Evolutionary conservation across 2,329 filamentous ascomycete genomes (phyloP), one percentile per base, ranked within the genome.

Genomic region (Phaeomoniella chlamydospora): DNA sequence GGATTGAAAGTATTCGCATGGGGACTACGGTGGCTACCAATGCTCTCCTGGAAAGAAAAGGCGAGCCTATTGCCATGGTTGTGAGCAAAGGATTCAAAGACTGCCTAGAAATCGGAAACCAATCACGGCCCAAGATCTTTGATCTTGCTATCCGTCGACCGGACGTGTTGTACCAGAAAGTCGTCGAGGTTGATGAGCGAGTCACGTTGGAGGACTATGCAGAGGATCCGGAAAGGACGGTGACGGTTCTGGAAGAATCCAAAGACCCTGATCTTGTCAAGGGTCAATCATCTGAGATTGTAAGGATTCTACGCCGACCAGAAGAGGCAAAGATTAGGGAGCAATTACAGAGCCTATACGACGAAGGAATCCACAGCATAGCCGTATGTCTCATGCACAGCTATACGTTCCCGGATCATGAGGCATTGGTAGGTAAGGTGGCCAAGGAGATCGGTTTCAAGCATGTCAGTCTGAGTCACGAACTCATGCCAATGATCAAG

Each of bases 21-120:
- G 87, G 87, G 31, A 94, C 87, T 1, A 94, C 87, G 0, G 86
- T 94, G 10, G 87, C 87, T 6, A 94, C 87, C 1, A 94, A 94
- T 55, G 87, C 87, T 0, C 60, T 94, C 38, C 67, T 94, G 2
- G 87, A 94, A 57, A 68, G 87, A 39, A 94, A 94, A 57, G 87
- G 87, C 33, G 86, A 93, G 60, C 76, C 74, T 46, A 88, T 90
- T 51, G 86, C 83, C 11, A 70, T 94, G 57, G 74, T 94, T 1
- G 83, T 92, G 9, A 94, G 84, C 1, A 78, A 77, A 45, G 87
- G 87, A 0, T 94, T 94, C 65, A 78, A 75, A 46, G 86, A 94
- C 55, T 92, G 84, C 47, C 64, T 94, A 15, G 71, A 77, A 36
- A 94, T 94, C 52, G 87, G 87, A 11, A 93, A 94, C 55, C 87